Evolutionary conservation across 495 filamentous ascomycete genomes (phyloP).

Genomic region (Saxophila tyrrhenica): DNA sequence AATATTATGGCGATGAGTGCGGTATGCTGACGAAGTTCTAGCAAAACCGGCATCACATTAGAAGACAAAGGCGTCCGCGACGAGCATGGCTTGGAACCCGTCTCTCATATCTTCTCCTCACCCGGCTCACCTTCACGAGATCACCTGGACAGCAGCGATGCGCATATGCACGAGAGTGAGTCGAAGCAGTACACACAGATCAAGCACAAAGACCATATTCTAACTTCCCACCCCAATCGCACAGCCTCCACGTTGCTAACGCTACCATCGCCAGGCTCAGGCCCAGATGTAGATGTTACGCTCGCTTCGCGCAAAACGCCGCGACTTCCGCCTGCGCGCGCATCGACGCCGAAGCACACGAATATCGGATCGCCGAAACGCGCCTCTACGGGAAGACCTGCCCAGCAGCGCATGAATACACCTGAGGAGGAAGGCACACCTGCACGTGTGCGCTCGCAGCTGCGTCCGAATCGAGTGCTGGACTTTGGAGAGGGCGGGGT

Average conservation of each 20-base stretch:
- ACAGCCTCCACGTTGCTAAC: neutral
- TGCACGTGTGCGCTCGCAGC: conserved; percentile 4
- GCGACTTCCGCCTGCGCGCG: conserved; percentile 12
- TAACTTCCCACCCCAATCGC: neutral
- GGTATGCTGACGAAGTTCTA: conserved; percentile 21
- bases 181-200: neutral
- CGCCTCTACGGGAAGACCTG: conserved; percentile 7
- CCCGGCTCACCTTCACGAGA: conserved; percentile 40
- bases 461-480: conserved; percentile 14
- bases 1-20: conserved; percentile 18
- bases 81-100: conserved; percentile 80
- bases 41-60: conserved; percentile 74
- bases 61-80: conserved; percentile 72
- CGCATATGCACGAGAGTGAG: conserved; percentile 34
- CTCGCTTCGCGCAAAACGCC: conserved; percentile 16
- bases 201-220: neutral
- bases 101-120: conserved; percentile 80
- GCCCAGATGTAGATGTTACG: conserved; percentile 34
- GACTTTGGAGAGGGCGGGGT: conserved; percentile 7
- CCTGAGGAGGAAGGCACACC: neutral
- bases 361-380: conserved; percentile 20
- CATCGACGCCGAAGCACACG: conserved; percentile 17
- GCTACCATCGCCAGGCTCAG: conserved; percentile 30
- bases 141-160: conserved; percentile 32
- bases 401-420: neutral